A percentile compares a stretch with the other conserved stretches of the same genome.
These are phyloP conservation scores for Oryza rufipogon DNA, from an alignment of 176 grass and related monocot species.

Conservation along the genomic window DNA sequence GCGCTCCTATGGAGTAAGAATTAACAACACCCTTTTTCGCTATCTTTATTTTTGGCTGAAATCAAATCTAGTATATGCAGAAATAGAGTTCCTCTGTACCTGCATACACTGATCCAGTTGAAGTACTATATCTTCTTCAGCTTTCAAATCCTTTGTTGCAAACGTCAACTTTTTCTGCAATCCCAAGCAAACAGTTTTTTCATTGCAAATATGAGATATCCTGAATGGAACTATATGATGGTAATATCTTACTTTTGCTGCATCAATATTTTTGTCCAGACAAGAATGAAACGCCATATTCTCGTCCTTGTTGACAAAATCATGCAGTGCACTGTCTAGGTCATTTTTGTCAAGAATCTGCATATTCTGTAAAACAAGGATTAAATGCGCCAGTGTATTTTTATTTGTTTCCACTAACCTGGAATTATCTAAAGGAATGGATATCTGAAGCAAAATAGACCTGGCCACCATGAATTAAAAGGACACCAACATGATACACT, in stretches of 20 bases:
- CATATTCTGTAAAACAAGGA: constrained; percentile 65
- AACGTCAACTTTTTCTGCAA: constrained; percentile 58
- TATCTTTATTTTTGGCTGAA: neutral
- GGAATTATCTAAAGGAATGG: neutral
- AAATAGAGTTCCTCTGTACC: constrained; percentile 41
- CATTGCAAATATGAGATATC: neutral
- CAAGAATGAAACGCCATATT: constrained; percentile 69
- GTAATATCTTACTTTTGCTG: constrained; percentile 58
- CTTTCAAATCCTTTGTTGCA: constrained; percentile 36
- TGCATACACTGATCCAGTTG: constrained; percentile 55
- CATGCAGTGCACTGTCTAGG: constrained; percentile 72
- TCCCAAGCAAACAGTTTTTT: neutral
- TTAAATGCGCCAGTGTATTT: neutral
- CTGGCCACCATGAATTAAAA: neutral
- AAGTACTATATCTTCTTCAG: constrained; percentile 46
- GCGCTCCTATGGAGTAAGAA: constrained; percentile 40
- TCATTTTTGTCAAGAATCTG: constrained; percentile 61
- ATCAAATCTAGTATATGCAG: neutral
- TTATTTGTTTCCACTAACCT: constrained; percentile 11
- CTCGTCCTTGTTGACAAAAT: constrained; percentile 76
- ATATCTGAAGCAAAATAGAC: neutral
- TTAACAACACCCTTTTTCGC: neutral
- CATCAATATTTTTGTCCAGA: constrained; percentile 51
- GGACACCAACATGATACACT: neutral
- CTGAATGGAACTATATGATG: neutral